These are phyloP conservation scores for Cercospora sp. DNA, from an alignment of 2,329 filamentous ascomycete species.

Conservation along the genomic window DNA sequence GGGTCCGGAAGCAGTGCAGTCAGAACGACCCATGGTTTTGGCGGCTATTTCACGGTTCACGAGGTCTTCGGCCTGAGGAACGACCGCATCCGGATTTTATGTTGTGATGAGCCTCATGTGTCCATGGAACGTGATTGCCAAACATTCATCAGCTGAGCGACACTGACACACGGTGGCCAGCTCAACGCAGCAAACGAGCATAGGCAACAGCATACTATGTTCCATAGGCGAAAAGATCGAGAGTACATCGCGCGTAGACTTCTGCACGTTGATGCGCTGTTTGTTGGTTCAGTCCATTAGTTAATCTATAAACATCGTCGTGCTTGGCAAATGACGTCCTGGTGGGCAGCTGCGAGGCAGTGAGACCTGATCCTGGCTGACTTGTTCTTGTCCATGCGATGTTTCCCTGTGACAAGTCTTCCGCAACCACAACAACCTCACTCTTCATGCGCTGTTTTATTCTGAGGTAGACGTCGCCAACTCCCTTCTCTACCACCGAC, in stretches of 20 bases:
- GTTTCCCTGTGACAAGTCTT: constrained; percentile 1
- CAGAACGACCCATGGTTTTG: not conserved
- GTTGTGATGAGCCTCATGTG: not conserved
- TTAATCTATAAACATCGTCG: not conserved
- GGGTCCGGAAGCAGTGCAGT: not conserved
- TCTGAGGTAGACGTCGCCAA: not conserved
- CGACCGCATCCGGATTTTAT: constrained; percentile 6
- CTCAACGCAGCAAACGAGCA: not conserved
- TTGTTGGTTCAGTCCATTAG: not conserved
- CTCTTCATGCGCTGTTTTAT: not conserved
- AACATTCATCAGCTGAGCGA: not conserved
- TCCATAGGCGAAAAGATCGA: not conserved
- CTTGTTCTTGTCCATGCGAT: not conserved
- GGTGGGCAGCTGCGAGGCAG: constrained; percentile 2
- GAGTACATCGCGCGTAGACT: not conserved
- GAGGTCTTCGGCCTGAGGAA: not conserved
- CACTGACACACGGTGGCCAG: not conserved
- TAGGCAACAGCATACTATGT: not conserved
- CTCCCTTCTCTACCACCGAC: not conserved
- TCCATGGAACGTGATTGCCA: not conserved
- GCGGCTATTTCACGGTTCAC: not conserved
- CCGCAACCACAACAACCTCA: not conserved
- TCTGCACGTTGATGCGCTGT: not conserved
- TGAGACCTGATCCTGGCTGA: constrained; percentile 6
- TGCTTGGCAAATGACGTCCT: constrained; percentile 8